Evolutionary conservation across 176 grass and related monocot genomes (phyloP), one percentile per base, ranked within the genome.

Genomic region (Calamus simplicifolius): DNA sequence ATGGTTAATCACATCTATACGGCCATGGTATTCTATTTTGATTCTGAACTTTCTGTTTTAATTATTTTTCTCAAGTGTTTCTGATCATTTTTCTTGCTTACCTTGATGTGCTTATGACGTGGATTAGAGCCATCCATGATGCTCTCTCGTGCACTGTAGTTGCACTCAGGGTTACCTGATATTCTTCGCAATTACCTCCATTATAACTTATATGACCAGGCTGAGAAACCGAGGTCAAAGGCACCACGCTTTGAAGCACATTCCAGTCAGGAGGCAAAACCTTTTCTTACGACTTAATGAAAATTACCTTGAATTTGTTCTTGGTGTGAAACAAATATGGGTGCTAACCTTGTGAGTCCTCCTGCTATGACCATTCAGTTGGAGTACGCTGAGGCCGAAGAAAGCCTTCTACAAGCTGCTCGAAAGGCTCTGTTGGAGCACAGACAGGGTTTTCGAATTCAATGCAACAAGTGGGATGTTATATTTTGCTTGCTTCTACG

Each of bases 111-210:
- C 31, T 38, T 38, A 38, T 38, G 31, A 38, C 2, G 31, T 38
- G 31, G 6, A 10, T 38, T 38, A 38, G 10, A 38, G 10, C 1
- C 10, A 38, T 38, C 31, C 31, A 38, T 23, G 21, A 1, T 38
- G 31, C 31, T 38, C 10, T 38, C 29, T 30, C 6, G 29, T 31
- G 29, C 6, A 31, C 6, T 31, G 4, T 6, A 31, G 29, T 31
- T 31, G 29, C 29, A 31, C 5, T 31, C 29, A 31, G 1, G 21
- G 5, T 31, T 5, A 5, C 6, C 5, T 31, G 29, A 5, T 5
- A 31, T 6, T n/a, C 91, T 96, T 29, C 86, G 86, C 80, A 96
- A 90, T 82, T 96, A 96, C 31, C 91, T 96, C 51, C 83, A 96
- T 63, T 96, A 90, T 54, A 96, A 90, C 69, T 82, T 96, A 51